These are phyloP conservation scores for Talaromyces islandicus DNA, from an alignment of 2,329 filamentous ascomycete genomes.

Conservation along the genomic window DNA sequence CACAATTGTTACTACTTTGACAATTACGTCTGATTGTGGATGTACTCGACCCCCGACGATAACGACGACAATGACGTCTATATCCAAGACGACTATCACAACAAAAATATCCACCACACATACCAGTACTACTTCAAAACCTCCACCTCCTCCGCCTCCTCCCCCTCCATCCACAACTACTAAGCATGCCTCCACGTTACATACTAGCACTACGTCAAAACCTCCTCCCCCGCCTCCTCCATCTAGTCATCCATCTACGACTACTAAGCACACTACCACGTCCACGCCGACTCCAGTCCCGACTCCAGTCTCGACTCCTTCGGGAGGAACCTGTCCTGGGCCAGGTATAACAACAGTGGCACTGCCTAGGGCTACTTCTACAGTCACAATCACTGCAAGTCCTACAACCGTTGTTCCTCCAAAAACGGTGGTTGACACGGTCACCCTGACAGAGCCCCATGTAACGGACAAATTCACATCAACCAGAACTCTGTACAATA, in stretches of 20 bases:
- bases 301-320: not conserved
- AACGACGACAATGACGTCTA: not conserved
- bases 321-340: not conserved
- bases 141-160: not conserved
- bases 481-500: not conserved
- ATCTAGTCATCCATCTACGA: not conserved
- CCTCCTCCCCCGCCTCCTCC: not conserved
- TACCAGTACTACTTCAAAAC: not conserved
- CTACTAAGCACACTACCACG: not conserved
- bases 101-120: not conserved
- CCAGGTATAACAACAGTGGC: not conserved
- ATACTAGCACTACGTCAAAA: not conserved
- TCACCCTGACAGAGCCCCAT: not conserved
- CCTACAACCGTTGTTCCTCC: not conserved
- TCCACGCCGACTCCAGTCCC: not conserved
- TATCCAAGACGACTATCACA: not conserved
- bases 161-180: not conserved
- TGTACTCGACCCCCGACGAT: not conserved
- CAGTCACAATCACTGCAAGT: not conserved
- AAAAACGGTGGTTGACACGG: not conserved
- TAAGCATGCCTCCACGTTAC: not conserved
- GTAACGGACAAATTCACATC: not conserved
- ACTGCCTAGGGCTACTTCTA: not conserved
- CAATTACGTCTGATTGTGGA: not conserved
- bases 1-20: not conserved